Evolutionary conservation across 495 filamentous ascomycete species (phyloP).

Genomic region (Aspergillus taichungensis): DNA sequence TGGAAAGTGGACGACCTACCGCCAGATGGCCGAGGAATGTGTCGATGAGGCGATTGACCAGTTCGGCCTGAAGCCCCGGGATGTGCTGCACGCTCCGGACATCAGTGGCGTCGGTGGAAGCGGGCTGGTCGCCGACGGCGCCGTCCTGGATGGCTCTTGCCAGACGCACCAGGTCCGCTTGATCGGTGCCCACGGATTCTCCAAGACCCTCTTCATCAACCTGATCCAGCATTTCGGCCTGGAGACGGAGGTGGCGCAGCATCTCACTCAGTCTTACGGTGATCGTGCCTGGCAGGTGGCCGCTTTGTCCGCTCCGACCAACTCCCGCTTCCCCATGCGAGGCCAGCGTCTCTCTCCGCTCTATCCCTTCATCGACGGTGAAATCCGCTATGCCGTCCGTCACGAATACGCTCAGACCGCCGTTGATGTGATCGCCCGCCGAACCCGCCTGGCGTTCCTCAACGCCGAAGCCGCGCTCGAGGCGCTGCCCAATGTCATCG

Average conservation of each 20-base stretch:
- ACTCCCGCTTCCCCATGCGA: constrained; percentile 77
- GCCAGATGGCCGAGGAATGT: constrained; percentile 96
- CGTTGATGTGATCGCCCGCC: constrained; percentile 79
- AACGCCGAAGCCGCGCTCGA: constrained; percentile 95
- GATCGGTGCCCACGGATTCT: constrained; percentile 88
- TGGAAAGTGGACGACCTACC: constrained; percentile 98
- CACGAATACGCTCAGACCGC: constrained; percentile 95
- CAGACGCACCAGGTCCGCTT: constrained; percentile 87
- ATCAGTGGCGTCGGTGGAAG: constrained; percentile 67
- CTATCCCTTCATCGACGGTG: constrained; percentile 96
- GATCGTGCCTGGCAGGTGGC: constrained; percentile 96
- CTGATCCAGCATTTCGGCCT: constrained; percentile 95
- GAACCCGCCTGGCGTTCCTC: constrained; percentile 84
- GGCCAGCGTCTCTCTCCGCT: constrained; percentile 72
- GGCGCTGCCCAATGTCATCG: constrained; percentile 79
- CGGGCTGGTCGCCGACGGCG: constrained; percentile 58
- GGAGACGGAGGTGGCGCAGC: constrained; percentile 90
- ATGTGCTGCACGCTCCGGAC: constrained; percentile 52
- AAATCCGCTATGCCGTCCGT: constrained; percentile 80
- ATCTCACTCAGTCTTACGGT: constrained; percentile 83
- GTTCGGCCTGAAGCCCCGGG: constrained; percentile 61
- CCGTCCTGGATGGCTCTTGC: constrained; percentile 72
- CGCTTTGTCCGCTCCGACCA: constrained; percentile 70
- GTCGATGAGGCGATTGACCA: constrained; percentile 80
- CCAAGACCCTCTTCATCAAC: constrained; percentile 95